These are phyloP conservation scores for Besnoitia besnoiti DNA, from an alignment of 169 alveolate genomes.

Conservation along the genomic window DNA sequence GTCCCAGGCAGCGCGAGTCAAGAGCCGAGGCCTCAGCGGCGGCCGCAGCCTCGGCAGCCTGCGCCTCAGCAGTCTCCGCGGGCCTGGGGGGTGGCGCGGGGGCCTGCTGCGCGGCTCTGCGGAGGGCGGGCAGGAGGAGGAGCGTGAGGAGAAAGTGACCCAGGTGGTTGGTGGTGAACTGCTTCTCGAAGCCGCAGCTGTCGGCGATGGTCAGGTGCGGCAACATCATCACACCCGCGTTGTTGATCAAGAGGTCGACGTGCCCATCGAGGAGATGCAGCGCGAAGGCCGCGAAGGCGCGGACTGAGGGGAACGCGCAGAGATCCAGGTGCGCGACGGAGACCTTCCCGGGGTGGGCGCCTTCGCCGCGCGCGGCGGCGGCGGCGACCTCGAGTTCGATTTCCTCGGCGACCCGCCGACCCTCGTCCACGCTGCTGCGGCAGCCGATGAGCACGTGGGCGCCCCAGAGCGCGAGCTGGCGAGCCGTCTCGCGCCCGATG, in stretches of 20 bases:
- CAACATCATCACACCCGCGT: conserved; percentile 76
- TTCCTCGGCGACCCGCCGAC: conserved; percentile 1
- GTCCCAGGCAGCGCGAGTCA: not conserved
- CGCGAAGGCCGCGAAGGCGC: conserved; percentile 63
- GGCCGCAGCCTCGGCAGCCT: conserved; percentile 23
- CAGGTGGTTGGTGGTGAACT: conserved; percentile 75
- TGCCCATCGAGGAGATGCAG: conserved; percentile 55
- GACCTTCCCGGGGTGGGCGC: not conserved
- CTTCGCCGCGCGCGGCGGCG: not conserved
- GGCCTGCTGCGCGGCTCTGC: not conserved
- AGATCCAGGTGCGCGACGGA: conserved; percentile 66
- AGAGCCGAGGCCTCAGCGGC: not conserved
- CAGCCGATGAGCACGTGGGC: conserved; percentile 79
- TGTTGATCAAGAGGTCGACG: conserved; percentile 79
- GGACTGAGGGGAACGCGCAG: conserved; percentile 68
- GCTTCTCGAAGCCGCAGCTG: conserved; percentile 71
- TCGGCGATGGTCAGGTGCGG: conserved; percentile 11
- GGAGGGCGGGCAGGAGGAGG: conserved; percentile 67
- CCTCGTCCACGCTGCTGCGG: conserved; percentile 71
- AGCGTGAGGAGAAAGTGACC: conserved; percentile 78
- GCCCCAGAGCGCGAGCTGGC: conserved; percentile 77
- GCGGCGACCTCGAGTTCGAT: not conserved
- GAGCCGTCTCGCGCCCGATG: conserved; percentile 81
- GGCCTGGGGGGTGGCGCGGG: not conserved
- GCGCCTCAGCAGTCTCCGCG: not conserved